Conservation (phyloP, 345 rosid genomes). For the Heritiera littoralis region DNA sequence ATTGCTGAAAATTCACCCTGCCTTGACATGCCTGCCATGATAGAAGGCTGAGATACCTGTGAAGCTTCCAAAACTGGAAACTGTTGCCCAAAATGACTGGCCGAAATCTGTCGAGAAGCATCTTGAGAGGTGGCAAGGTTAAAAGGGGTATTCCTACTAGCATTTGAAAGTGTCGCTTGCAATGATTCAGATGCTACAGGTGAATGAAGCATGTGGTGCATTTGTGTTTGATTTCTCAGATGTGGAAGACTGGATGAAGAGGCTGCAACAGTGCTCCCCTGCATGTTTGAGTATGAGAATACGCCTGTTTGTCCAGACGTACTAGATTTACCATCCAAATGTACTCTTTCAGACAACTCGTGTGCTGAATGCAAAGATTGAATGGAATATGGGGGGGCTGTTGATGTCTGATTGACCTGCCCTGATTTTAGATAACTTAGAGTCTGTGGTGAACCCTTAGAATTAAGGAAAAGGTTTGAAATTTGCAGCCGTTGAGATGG, state of each 20-base stretch:
- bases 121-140: slow-evolving; percentile 27
- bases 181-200: slow-evolving; percentile 27
- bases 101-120: slow-evolving; percentile 16
- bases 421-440: slow-evolving; percentile 19
- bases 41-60: slow-evolving; percentile 32
- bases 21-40: slow-evolving; percentile 27
- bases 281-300: slow-evolving; percentile 24
- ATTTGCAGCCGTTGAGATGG: slow-evolving; percentile 41
- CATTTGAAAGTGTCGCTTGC: slow-evolving; percentile 22
- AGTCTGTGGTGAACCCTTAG: slow-evolving; percentile 30
- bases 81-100: slow-evolving; percentile 29
- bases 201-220: slow-evolving; percentile 25
- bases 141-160: slow-evolving; percentile 26
- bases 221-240: slow-evolving; percentile 33
- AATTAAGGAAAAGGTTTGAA: slow-evolving; percentile 26
- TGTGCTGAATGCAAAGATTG: slow-evolving; percentile 26
- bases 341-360: slow-evolving; percentile 35
- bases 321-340: slow-evolving; percentile 26
- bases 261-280: slow-evolving; percentile 29
- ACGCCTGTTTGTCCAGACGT: slow-evolving; percentile 19
- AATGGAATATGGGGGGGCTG: slow-evolving; percentile 34
- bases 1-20: slow-evolving; percentile 29
- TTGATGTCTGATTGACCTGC: slow-evolving; percentile 27
- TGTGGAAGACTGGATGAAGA: slow-evolving; percentile 18
- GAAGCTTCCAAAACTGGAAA: slow-evolving; percentile 41